Evolutionary conservation across 768 basidiomycete species (phyloP).

Genomic region (Suillus occidentalis): DNA sequence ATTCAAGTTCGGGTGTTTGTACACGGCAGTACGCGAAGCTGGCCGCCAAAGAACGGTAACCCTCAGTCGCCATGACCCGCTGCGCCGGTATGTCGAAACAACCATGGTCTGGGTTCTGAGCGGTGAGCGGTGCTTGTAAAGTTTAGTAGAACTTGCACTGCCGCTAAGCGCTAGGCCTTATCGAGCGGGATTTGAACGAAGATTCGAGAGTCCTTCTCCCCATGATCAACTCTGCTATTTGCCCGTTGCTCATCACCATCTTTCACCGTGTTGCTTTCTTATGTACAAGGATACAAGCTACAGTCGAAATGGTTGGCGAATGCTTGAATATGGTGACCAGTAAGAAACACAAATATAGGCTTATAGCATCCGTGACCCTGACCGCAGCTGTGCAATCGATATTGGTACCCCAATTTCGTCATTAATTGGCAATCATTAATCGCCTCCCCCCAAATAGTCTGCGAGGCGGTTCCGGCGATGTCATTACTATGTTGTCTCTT

Average conservation of each 20-base stretch:
- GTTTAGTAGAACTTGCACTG: not conserved
- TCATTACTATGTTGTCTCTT: not conserved
- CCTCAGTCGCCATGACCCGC: not conserved
- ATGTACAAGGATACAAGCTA: not conserved
- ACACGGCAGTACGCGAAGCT: not conserved
- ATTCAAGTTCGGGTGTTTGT: not conserved
- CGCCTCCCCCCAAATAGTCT: not conserved
- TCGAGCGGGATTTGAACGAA: too few species aligned
- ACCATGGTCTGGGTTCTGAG: not conserved
- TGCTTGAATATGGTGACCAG: not conserved
- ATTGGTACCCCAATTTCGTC: not conserved
- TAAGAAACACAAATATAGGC: not conserved
- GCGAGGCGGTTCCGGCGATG: not conserved
- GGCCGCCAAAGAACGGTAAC: not conserved
- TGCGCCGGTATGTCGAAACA: not conserved
- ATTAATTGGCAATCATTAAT: not conserved
- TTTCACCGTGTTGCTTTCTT: not conserved
- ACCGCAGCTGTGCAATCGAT: not conserved
- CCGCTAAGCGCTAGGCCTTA: not conserved
- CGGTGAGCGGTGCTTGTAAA: not conserved
- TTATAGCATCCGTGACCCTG: not conserved
- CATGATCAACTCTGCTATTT: not conserved
- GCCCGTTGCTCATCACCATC: not conserved
- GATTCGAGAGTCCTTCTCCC: too few species aligned
- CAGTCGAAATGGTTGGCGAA: not conserved